A percentile compares a stretch with the other conserved stretches of the same genome.
Conservation (phyloP, 768 basidiomycete genomes). For the Cystobasidium onofrii region DNA sequence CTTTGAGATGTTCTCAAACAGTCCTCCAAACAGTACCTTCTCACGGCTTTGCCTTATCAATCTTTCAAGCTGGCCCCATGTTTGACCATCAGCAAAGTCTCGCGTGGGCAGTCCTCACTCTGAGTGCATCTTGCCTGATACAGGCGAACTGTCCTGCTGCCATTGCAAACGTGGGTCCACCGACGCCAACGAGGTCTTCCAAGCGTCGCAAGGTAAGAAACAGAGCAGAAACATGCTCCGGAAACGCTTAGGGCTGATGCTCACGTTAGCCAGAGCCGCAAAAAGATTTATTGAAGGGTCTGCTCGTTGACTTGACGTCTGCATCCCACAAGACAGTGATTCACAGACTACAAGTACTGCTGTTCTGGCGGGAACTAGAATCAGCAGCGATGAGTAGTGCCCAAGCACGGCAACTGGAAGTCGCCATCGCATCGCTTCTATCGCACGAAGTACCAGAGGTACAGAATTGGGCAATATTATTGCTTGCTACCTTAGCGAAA, state of each 20-base stretch:
- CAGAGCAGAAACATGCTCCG: background rate
- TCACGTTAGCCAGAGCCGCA: background rate
- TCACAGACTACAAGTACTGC: background rate
- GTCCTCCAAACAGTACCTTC: constrained; percentile 40
- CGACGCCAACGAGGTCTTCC: background rate
- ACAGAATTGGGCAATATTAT: constrained; percentile 72
- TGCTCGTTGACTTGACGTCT: background rate
- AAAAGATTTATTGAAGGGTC: background rate
- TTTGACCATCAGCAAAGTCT: constrained; percentile 64
- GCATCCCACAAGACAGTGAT: background rate
- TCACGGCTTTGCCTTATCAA: constrained; percentile 53
- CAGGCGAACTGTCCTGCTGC: background rate
- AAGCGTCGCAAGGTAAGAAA: background rate
- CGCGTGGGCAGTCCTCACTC: constrained; percentile 67
- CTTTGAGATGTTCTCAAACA: background rate
- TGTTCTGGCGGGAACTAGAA: background rate
- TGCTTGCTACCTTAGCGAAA: background rate
- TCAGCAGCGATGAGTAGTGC: constrained; percentile 25
- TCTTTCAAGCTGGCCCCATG: constrained; percentile 65
- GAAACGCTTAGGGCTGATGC: background rate
- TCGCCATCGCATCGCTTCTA: constrained; percentile 56
- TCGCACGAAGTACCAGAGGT: constrained; percentile 57
- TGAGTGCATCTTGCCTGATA: constrained; percentile 68
- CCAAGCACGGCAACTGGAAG: background rate
- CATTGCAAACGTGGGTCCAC: background rate